These are phyloP conservation scores for Globisporangium perplexum DNA, from an alignment of 352 stramenopile genomes.

Conservation along the genomic window DNA sequence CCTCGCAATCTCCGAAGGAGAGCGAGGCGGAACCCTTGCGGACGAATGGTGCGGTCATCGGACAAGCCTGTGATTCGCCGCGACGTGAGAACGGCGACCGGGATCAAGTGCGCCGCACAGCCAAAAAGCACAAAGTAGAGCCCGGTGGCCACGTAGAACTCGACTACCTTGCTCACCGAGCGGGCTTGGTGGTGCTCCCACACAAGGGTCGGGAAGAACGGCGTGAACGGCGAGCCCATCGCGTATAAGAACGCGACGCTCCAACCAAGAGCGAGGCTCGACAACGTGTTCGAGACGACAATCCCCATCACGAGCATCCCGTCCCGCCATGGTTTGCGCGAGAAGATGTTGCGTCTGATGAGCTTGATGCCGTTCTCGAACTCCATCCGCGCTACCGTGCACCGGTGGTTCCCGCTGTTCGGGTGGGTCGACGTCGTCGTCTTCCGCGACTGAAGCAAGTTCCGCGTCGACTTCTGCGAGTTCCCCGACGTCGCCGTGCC, in stretches of 20 bases:
- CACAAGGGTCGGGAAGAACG: slow-evolving; percentile 9
- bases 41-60: neutral
- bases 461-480: neutral
- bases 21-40: slow-evolving; percentile 7
- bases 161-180: slow-evolving; percentile 1
- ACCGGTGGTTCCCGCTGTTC: neutral
- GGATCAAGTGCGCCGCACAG: slow-evolving; percentile 14
- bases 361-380: slow-evolving; percentile 23
- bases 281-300: slow-evolving; percentile 22
- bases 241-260: slow-evolving; percentile 16
- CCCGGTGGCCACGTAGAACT: slow-evolving; percentile 15
- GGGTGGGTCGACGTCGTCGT: neutral
- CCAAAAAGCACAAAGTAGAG: slow-evolving; percentile 24
- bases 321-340: slow-evolving; percentile 23
- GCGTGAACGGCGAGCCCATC: slow-evolving; percentile 16
- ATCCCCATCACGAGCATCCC: slow-evolving; percentile 24
- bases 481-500: neutral
- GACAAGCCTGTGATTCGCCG: slow-evolving; percentile 15
- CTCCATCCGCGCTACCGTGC: slow-evolving; percentile 13
- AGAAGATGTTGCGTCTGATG: slow-evolving; percentile 24
- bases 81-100: slow-evolving; percentile 12
- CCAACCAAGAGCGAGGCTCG: slow-evolving; percentile 19
- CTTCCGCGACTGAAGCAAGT: neutral
- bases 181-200: neutral
- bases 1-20: slow-evolving; percentile 4